phyloP scores from a whole-genome alignment of 306 rosid genomes.

The Dicorynia guianensis region DNA sequence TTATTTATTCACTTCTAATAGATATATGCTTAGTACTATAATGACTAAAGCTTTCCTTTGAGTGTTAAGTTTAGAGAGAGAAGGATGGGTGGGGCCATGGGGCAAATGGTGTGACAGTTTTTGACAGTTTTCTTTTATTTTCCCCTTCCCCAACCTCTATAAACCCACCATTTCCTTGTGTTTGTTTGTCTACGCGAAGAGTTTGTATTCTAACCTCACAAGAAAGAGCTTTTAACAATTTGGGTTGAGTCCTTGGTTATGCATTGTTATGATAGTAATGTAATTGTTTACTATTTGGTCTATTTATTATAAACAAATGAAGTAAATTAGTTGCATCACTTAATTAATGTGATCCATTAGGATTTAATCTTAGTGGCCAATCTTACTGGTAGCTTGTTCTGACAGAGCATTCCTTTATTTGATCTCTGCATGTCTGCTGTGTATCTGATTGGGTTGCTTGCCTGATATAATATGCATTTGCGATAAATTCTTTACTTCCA shows the following conservation, averaged over 20 bases:
- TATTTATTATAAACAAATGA: conserved; percentile 19
- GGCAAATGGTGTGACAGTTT: conserved; percentile 4
- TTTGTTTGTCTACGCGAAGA: background rate
- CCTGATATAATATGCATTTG: background rate
- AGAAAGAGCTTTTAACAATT: conserved; percentile 1
- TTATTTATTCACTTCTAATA: background rate
- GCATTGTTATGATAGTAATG: background rate
- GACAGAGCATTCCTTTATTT: conserved; percentile 9
- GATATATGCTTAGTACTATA: too few species aligned
- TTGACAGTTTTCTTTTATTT: background rate
- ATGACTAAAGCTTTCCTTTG: background rate
- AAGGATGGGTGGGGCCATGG: background rate
- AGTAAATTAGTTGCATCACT: background rate
- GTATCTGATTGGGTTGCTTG: background rate
- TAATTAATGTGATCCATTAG: background rate
- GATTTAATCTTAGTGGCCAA: background rate
- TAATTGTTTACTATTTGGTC: background rate
- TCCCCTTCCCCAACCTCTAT: background rate
- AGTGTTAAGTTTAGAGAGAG: background rate
- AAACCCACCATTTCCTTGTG: background rate
- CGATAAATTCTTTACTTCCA: background rate
- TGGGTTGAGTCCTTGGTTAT: background rate
- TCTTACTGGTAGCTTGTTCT: background rate
- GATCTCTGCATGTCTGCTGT: conserved; percentile 13
- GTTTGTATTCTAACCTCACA: background rate